Evolutionary conservation across 1,139 yeast genomes (phyloP), one percentile per base, ranked within the genome.

Genomic region (Candida albicans): DNA sequence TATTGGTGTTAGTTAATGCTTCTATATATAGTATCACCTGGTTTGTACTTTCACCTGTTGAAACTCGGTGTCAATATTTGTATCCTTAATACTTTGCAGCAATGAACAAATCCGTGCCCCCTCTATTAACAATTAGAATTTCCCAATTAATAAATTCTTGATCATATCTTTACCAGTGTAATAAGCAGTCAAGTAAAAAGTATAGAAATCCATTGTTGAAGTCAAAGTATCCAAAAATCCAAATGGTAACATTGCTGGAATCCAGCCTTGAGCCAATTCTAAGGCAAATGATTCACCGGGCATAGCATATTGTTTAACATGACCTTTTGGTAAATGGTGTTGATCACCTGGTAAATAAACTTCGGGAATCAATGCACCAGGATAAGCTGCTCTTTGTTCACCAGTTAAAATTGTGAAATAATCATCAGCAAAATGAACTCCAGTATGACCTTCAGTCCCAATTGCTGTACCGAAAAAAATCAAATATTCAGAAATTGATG

Each of bases 251-350:
- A 93, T 93, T 42, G 95, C 84, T 30, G 99, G 99, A 54, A 93
- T 88, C 95, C 96, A 93, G 46, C 99, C 99, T 70, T 93, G 99
- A 7, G 99, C 99, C 59, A 93, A 77, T 64, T 93, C 99, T 55
- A 93, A 72, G 6, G 99, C 97, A 67, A 83, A 91, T 0, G 88
- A 74, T 30, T 84, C 95, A 34, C 79, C 65, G 1, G 88, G 85
- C 96, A 93, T 88, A 30, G 82, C 56, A 64, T 95, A 93, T 66
- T 95, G 99, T 67, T 87, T 89, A 53, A 81, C 79, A 37, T 66
- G 54, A 30, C 97, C 96, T 61, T 81, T 84, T 30, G 57, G 63
- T 60, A 93, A 73, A 61, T 85, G 95, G 64, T 95, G 95, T 51
- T 81, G 82, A 56, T 85, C 87, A 44, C 96, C 96, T 2, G 98